phyloP scores from a whole-genome alignment of 306 rosid species.

The Ormosia emarginata region DNA sequence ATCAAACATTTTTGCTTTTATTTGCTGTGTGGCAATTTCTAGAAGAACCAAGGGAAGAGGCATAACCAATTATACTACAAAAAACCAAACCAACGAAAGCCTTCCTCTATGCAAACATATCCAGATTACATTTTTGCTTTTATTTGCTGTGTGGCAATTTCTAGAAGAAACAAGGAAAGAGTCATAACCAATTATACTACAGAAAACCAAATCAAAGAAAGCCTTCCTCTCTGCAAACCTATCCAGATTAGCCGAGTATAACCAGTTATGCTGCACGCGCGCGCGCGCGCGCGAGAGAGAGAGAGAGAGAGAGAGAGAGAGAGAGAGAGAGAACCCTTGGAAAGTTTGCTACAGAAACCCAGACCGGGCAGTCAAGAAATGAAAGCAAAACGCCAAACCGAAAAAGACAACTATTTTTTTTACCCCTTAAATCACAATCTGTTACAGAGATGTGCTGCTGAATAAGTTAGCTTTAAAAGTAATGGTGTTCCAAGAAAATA shows the following conservation, averaged over 20 bases:
- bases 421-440: slow-evolving; percentile 31
- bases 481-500: slow-evolving; percentile 17
- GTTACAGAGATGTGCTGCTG: slow-evolving; percentile 44
- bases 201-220: background rate
- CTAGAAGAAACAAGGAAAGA: background rate
- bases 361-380: background rate
- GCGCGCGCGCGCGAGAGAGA: background rate
- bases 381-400: slow-evolving; percentile 5
- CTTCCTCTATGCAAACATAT: no score
- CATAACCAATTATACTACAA: background rate
- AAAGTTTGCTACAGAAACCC: background rate
- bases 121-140: no score
- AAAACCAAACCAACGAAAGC: no score
- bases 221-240: background rate
- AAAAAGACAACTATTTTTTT: slow-evolving; percentile 26
- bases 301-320: background rate
- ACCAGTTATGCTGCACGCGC: background rate
- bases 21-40: no score
- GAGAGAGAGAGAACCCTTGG: background rate
- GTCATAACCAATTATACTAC: background rate
- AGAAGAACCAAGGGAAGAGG: background rate
- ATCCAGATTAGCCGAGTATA: background rate
- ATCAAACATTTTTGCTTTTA: no score
- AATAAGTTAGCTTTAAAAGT: slow-evolving; percentile 50
- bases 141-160: no score